Conservation (phyloP, 495 filamentous ascomycete species). For the Daldinia caldariorum region DNA sequence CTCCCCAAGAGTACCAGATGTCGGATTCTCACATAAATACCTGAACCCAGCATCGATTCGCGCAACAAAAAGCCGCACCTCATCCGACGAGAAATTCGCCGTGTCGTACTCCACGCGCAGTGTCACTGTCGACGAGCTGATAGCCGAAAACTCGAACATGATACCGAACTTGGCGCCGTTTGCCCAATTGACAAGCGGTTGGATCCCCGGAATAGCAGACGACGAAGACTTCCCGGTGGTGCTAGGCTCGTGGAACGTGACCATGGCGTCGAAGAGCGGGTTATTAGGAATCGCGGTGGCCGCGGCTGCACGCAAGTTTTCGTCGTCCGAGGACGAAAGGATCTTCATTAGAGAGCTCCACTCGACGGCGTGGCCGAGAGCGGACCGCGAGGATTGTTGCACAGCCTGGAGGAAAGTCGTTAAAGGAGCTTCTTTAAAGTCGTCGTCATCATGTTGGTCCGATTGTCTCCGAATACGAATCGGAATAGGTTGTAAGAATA, state of each 20-base stretch:
- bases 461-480: neutral
- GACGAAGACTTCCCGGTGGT: neutral
- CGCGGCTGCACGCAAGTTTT: neutral
- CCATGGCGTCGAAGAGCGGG: constrained; percentile 4
- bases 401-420: neutral
- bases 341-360: neutral
- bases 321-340: neutral
- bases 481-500: neutral
- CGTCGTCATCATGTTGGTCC: neutral
- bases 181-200: neutral
- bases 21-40: neutral
- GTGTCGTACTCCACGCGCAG: constrained; percentile 2
- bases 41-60: neutral
- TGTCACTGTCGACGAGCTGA: neutral
- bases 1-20: neutral
- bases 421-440: neutral
- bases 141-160: neutral
- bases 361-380: neutral
- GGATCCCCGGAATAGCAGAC: neutral
- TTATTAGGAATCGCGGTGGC: neutral
- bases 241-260: neutral
- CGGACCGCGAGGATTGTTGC: neutral
- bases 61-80: neutral
- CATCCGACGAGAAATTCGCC: neutral
- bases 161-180: neutral